phyloP scores from a whole-genome alignment of 768 basidiomycete genomes.

The Pisolithus albus region DNA sequence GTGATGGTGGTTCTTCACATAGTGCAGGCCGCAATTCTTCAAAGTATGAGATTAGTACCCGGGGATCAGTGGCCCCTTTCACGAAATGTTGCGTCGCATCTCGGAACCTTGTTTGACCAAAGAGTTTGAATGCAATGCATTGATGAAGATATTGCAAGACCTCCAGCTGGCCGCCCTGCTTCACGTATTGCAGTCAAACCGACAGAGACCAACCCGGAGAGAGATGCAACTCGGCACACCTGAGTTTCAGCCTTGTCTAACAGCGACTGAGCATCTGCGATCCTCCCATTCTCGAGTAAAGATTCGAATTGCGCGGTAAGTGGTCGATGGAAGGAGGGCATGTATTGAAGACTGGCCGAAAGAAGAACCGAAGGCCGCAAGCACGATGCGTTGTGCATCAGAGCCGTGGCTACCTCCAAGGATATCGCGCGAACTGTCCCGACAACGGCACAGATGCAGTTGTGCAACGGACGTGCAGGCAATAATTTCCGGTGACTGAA shows the following conservation, averaged over 20 bases:
- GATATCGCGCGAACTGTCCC: not conserved
- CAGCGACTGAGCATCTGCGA: constrained; percentile 58
- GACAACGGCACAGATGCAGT: too few species aligned
- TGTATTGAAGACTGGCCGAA: constrained; percentile 54
- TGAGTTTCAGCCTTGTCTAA: constrained; percentile 46
- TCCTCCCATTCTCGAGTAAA: constrained; percentile 54
- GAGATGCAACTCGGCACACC: constrained; percentile 8
- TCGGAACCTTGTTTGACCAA: constrained; percentile 75
- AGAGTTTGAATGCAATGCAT: constrained; percentile 72
- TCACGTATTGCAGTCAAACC: constrained; percentile 5
- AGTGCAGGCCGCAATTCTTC: constrained; percentile 66
- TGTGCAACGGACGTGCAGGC: too few species aligned
- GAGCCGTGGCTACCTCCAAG: not conserved
- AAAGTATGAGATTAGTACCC: constrained; percentile 74
- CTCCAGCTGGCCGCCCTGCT: constrained; percentile 39
- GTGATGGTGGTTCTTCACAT: constrained; percentile 28
- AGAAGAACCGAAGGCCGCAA: constrained; percentile 66
- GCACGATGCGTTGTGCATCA: constrained; percentile 35
- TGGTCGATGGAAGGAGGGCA: constrained; percentile 66
- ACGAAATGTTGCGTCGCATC: constrained; percentile 76
- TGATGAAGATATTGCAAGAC: constrained; percentile 77
- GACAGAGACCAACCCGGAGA: not conserved
- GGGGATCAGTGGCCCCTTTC: constrained; percentile 77
- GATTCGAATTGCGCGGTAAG: constrained; percentile 68
- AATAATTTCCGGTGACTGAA: not conserved